Evolutionary conservation across 1,284 basidiomycete genomes (phyloP).

Genomic region (Cryptococcus hybrid): DNA sequence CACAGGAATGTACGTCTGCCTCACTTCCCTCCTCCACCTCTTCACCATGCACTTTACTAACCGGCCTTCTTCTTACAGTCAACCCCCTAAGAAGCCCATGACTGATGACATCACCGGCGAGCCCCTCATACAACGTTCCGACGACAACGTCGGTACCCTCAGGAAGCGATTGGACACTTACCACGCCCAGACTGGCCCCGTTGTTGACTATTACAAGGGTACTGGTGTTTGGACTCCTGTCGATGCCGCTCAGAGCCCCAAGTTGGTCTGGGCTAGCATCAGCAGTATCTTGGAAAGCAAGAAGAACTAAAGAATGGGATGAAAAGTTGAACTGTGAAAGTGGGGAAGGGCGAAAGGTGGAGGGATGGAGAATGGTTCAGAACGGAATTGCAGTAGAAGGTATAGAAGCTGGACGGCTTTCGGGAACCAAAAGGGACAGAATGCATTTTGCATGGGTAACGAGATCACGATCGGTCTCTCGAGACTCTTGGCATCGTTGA

Average conservation of each 20-base stretch:
- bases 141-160: conserved; percentile 91
- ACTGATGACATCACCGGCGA: conserved; percentile 94
- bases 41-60: background rate
- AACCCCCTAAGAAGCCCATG: conserved; percentile 92
- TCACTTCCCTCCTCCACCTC: conserved; percentile 1
- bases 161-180: conserved; percentile 82
- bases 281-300: conserved; percentile 14
- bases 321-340: too few relatives aligned
- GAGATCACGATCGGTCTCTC: too few relatives aligned
- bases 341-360: too few relatives aligned
- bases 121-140: conserved; percentile 86
- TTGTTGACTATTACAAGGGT: conserved; percentile 94
- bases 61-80: conserved; percentile 52
- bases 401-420: too few relatives aligned
- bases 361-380: too few relatives aligned
- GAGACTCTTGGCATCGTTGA: too few relatives aligned
- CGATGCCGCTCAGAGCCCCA: conserved; percentile 90
- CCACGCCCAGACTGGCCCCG: conserved; percentile 89
- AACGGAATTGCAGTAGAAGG: too few relatives aligned
- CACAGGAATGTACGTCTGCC: conserved; percentile 57
- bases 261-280: conserved; percentile 51
- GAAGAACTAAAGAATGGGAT: background rate
- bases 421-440: too few relatives aligned
- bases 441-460: too few relatives aligned
- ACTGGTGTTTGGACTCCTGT: conserved; percentile 85